Percentiles rank a stretch among this genome's conserved stretches.
Conservation (phyloP, 306 rosid genomes). For the Glycine soja region DNA sequence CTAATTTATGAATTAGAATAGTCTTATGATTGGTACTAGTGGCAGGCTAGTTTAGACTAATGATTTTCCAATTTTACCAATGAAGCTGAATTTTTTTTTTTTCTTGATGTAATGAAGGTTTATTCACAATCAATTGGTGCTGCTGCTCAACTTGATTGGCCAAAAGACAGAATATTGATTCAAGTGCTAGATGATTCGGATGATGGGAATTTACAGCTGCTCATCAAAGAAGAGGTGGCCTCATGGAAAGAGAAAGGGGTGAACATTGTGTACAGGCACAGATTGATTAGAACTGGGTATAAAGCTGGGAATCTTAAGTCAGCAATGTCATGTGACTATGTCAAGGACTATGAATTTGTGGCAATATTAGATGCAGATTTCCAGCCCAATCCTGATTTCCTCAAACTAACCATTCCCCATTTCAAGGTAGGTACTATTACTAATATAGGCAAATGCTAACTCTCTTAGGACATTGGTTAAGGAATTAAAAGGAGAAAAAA, state of each 20-base stretch:
- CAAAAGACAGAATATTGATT: constrained; percentile 78
- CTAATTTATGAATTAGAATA: neutral
- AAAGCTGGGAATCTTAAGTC: constrained; percentile 98
- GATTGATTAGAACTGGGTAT: constrained; percentile 93
- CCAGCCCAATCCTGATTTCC: constrained; percentile 92
- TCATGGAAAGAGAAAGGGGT: constrained; percentile 84
- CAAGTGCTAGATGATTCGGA: constrained; percentile 96
- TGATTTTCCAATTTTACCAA: too few species aligned
- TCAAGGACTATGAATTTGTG: constrained; percentile 86
- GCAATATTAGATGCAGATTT: constrained; percentile 97
- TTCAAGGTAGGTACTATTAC: constrained; percentile 74
- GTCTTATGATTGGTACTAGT: neutral
- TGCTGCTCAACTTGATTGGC: constrained; percentile 95
- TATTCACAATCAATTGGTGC: constrained; percentile 91
- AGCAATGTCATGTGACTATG: constrained; percentile 93
- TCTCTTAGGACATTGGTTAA: too few species aligned
- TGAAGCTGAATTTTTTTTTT: neutral
- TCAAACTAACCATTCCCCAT: constrained; percentile 84
- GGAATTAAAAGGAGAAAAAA: too few species aligned
- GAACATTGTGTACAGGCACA: constrained; percentile 85
- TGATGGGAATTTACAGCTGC: constrained; percentile 70
- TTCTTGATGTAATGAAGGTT: constrained; percentile 55
- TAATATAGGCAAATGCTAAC: too few species aligned
- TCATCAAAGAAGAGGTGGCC: constrained; percentile 80
- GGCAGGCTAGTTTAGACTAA: too few species aligned